Conservation (phyloP, 441 rosid species). For the Erysimum cheiri region DNA sequence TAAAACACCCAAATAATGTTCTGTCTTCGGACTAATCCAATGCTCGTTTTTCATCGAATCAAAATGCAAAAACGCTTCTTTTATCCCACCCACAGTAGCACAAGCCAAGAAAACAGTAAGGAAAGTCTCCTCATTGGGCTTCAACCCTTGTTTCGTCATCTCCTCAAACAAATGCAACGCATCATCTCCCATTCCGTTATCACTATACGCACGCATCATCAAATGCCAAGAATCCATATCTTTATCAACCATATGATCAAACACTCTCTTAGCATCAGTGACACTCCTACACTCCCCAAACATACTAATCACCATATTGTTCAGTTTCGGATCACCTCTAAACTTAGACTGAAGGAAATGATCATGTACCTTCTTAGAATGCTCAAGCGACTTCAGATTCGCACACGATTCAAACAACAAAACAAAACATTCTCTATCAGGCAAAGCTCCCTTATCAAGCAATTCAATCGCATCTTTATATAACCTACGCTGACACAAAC, state of each 20-base stretch:
- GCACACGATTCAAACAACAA: slow-evolving; percentile 61
- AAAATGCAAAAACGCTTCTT: slow-evolving; percentile 83
- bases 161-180: slow-evolving; percentile 85
- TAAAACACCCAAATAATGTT: slow-evolving; percentile 72
- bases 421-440: slow-evolving; percentile 63
- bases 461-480: slow-evolving; percentile 75
- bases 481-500: slow-evolving; percentile 66
- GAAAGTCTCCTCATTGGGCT: slow-evolving; percentile 76
- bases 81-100: slow-evolving; percentile 77
- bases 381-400: slow-evolving; percentile 62
- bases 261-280: slow-evolving; percentile 84
- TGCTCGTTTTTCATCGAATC: slow-evolving; percentile 69
- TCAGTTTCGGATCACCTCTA: slow-evolving; percentile 69
- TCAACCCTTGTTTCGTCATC: slow-evolving; percentile 64
- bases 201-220: slow-evolving; percentile 76
- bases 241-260: slow-evolving; percentile 81
- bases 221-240: slow-evolving; percentile 85
- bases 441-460: slow-evolving; percentile 76
- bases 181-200: slow-evolving; percentile 81
- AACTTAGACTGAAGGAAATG: slow-evolving; percentile 69
- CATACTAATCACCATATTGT: slow-evolving; percentile 73
- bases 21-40: slow-evolving; percentile 58
- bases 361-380: slow-evolving; percentile 88
- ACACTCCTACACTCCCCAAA: slow-evolving; percentile 71
- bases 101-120: slow-evolving; percentile 70